Conservation (phyloP, 305 asterid species). For the Fraxinus velutina region DNA sequence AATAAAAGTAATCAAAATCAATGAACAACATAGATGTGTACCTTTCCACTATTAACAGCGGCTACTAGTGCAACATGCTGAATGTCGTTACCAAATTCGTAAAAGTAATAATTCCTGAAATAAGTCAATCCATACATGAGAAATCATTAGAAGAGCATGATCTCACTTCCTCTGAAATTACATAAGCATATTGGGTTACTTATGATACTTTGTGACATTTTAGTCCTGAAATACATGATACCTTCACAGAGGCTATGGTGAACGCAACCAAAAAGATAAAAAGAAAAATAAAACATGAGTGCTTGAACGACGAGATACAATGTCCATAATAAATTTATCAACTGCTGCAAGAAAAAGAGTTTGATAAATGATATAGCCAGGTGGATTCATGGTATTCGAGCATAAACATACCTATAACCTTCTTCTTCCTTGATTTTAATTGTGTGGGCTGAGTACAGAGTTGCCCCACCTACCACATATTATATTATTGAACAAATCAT, state of each 20-base stretch:
- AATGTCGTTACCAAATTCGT: conserved; percentile 67
- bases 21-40: conserved; percentile 23
- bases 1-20: not conserved
- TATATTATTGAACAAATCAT: conserved; percentile 1
- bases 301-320: not conserved
- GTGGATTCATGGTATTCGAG: not conserved
- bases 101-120: conserved; percentile 89
- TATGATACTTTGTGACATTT: not conserved
- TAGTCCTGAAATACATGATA: not conserved
- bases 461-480: conserved; percentile 55
- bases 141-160: not conserved
- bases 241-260: not conserved
- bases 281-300: not conserved
- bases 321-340: not conserved
- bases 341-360: conserved; percentile 6
- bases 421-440: conserved; percentile 88
- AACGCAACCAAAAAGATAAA: not conserved
- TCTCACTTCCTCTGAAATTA: not conserved
- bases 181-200: not conserved
- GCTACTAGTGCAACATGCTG: conserved; percentile 84
- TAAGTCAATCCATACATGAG: not conserved
- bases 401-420: conserved; percentile 58
- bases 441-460: conserved; percentile 66
- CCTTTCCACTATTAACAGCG: conserved; percentile 85
- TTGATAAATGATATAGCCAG: not conserved